Percentiles rank a stretch among this genome's conserved stretches.
These are phyloP conservation scores for Pyrenophora tritici-repentis DNA, from an alignment of 2,329 filamentous ascomycete genomes.

Conservation along the genomic window DNA sequence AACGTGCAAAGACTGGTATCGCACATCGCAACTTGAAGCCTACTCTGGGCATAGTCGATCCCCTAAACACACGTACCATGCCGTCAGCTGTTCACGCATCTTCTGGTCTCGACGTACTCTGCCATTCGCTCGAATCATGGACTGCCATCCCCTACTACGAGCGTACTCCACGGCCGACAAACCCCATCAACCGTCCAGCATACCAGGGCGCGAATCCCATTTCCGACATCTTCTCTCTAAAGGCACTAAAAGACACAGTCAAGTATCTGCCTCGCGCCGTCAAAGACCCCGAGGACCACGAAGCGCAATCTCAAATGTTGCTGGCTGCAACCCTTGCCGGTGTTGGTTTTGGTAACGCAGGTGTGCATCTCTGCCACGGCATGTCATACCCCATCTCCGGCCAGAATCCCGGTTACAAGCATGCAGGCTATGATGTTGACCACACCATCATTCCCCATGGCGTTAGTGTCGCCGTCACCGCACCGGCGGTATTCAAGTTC, in stretches of 20 bases:
- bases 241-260: conserved; percentile 79
- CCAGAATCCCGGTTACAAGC: conserved; percentile 89
- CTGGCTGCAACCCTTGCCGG: conserved; percentile 92
- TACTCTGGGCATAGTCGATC: conserved; percentile 83
- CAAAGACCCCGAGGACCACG: conserved; percentile 83
- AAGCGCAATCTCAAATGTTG: conserved; percentile 95
- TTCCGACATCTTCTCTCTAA: conserved; percentile 92
- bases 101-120: conserved; percentile 92
- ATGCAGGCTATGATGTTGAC: conserved; percentile 80
- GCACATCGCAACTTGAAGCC: conserved; percentile 96
- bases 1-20: conserved; percentile 92
- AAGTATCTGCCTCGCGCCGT: conserved; percentile 92
- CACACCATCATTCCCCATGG: conserved; percentile 90
- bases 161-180: conserved; percentile 79
- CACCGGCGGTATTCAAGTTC: conserved; percentile 92
- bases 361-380: conserved; percentile 86
- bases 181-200: conserved; percentile 87
- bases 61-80: conserved; percentile 95
- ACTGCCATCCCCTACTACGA: conserved; percentile 95
- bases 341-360: conserved; percentile 96
- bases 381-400: conserved; percentile 98
- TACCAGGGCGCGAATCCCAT: conserved; percentile 99
- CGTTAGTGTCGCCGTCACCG: conserved; percentile 91
- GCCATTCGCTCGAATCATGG: conserved; percentile 94
- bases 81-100: conserved; percentile 89